These are phyloP conservation scores for Pseudogymnoascus sp. DNA, from an alignment of 2,329 filamentous ascomycete species.

Conservation along the genomic window DNA sequence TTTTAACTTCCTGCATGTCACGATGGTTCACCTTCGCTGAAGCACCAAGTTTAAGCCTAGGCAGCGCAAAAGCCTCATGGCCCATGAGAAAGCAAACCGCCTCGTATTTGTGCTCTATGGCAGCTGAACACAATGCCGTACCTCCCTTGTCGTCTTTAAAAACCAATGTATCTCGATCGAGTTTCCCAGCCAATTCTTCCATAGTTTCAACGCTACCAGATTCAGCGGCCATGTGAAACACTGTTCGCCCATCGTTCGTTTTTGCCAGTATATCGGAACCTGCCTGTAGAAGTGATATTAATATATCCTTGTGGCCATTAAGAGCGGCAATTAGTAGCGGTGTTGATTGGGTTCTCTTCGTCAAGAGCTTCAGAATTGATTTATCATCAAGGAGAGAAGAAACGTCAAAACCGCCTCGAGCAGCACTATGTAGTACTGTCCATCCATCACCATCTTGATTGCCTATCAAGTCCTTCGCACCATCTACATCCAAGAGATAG, in stretches of 20 bases:
- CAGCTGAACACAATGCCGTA: neutral
- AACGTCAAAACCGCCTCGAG: neutral
- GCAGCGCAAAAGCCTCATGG: neutral
- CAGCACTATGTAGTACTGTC: neutral
- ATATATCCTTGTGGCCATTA: neutral
- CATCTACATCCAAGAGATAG: neutral
- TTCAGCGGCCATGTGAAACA: neutral
- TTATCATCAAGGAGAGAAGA: neutral
- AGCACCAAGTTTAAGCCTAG: neutral
- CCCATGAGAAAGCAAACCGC: constrained; percentile 2
- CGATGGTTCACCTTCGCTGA: neutral
- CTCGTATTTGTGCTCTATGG: neutral
- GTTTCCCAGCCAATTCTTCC: neutral
- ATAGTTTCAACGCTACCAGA: neutral
- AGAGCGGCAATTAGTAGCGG: neutral
- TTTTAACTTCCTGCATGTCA: neutral
- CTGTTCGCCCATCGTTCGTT: neutral
- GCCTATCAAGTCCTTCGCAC: neutral
- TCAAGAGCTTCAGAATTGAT: neutral
- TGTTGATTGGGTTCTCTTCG: neutral
- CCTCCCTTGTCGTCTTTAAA: neutral
- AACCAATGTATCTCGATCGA: neutral
- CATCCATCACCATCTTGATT: neutral
- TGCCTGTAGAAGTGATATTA: neutral
- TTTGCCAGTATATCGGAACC: neutral